A percentile compares a stretch with the other conserved stretches of the same genome.
Conservation (phyloP, 169 alveolate genomes). For the Sarcocystis neurona region DNA sequence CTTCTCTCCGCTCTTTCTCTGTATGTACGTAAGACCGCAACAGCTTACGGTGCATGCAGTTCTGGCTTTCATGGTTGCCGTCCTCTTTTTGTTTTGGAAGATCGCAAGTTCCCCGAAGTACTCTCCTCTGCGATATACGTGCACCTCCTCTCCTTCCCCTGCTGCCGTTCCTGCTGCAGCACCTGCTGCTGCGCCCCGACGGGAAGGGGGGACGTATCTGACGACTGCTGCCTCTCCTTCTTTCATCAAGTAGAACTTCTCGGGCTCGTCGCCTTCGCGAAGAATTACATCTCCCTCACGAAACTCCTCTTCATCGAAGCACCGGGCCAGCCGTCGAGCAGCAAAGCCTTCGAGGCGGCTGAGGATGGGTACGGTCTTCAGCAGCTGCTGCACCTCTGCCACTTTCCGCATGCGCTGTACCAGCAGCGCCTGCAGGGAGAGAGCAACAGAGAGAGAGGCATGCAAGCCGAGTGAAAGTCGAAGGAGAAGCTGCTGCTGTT, state of each 20-base stretch:
- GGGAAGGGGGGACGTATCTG: slow-evolving; percentile 24
- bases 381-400: slow-evolving; percentile 30
- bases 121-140: slow-evolving; percentile 51
- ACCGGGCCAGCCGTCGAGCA: neutral
- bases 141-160: slow-evolving; percentile 34
- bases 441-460: too few relatives aligned
- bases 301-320: neutral
- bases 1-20: too few relatives aligned
- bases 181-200: too few relatives aligned
- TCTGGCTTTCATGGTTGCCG: slow-evolving; percentile 64
- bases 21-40: too few relatives aligned
- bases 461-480: too few relatives aligned
- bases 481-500: too few relatives aligned
- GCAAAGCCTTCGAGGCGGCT: slow-evolving; percentile 2
- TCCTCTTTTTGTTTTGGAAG: slow-evolving; percentile 45
- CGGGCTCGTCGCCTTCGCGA: slow-evolving; percentile 52
- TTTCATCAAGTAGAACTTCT: slow-evolving; percentile 56
- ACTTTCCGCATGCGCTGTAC: slow-evolving; percentile 21
- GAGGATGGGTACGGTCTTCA: slow-evolving; percentile 64
- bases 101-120: slow-evolving; percentile 63
- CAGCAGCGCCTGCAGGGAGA: too few relatives aligned
- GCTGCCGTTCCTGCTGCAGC: neutral
- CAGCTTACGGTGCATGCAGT: slow-evolving; percentile 58
- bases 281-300: neutral
- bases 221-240: slow-evolving; percentile 66